Base-by-base conservation (phyloP, 2,329 filamentous ascomycete species). In the Elsinoe ampelina region DNA sequence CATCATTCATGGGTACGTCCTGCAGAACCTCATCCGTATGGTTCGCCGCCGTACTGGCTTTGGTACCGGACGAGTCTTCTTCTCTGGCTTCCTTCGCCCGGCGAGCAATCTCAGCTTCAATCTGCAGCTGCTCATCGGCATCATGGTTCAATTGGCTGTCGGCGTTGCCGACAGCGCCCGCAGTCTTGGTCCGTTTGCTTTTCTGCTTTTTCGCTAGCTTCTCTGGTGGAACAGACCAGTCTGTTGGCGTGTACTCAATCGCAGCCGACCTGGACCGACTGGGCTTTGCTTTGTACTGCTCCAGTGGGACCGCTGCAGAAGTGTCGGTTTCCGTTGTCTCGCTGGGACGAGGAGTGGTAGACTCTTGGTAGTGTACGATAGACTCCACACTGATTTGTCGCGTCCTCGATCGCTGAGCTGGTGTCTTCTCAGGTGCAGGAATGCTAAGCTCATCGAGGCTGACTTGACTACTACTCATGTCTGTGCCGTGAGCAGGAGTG, bases 211-310 rank as follows among this genome's bases (percentile, higher is more conserved):
- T 36, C 10, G 15, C 38, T 6, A 35, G 6, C 12, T 38, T 56
- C 22, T 56, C 54, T 4, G 54, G 54, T n/a, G 54, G 38, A 7
- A 47, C 30, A 36, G 38, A 38, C 54, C 39, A 56, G 42, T 56
- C 54, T 11, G 30, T 19, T 5, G 17, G 38, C 10, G 20, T 30
- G 7, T 56, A 38, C n/a, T 56, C 38, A 6, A 56, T 30, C 2
- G 39, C 38, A 22, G 54, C 54, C 5, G 54, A 56, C 17, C 54
- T 56, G 8, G 41, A 47, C 1, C 54, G 22, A 15, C 54, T 56
- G 7, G 54, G 42, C 13, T 45, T 30, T 8, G 38, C 36, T 10
- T 43, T 55, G 52, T 55, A 55, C 2, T 43, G 52, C 22, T 55
- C 52, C 26, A 5, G 4, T 12, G 52, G 52, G 13, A 39, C 26